These are phyloP conservation scores for Kalaharituber pfeilii DNA, from an alignment of 2,329 filamentous ascomycete species.

Conservation along the genomic window DNA sequence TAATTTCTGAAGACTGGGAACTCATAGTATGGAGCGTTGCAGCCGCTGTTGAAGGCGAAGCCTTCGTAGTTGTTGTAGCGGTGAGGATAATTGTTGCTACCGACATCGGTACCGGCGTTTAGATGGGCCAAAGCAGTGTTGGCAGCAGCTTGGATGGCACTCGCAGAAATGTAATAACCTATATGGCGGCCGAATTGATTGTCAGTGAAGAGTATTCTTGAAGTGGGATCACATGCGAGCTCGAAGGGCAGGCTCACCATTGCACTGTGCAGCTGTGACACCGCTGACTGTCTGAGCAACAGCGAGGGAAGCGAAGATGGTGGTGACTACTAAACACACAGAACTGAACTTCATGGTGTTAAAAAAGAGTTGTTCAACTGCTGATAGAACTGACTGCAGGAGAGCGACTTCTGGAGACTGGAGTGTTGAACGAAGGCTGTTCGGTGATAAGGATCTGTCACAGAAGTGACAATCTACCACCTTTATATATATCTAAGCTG, in stretches of 20 bases:
- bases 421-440: no score
- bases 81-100: constrained; percentile 29
- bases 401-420: no score
- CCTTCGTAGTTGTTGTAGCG: constrained; percentile 32
- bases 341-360: background rate
- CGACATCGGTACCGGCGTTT: constrained; percentile 18
- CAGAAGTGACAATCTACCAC: no score
- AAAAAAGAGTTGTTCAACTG: no score
- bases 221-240: background rate
- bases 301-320: background rate
- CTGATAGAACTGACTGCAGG: no score
- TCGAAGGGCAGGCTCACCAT: background rate
- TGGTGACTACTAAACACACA: background rate
- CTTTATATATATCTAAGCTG: no score
- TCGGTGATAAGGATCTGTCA: no score
- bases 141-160: constrained; percentile 12
- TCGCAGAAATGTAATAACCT: background rate
- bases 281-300: background rate
- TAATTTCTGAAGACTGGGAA: constrained; percentile 29
- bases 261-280: background rate
- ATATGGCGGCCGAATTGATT: background rate
- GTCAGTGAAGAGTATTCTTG: background rate
- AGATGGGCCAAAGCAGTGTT: constrained; percentile 16
- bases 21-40: constrained; percentile 29
- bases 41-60: constrained; percentile 29